Base-by-base conservation (phyloP, 352 stramenopile species). In the Phytophthora megakarya region DNA sequence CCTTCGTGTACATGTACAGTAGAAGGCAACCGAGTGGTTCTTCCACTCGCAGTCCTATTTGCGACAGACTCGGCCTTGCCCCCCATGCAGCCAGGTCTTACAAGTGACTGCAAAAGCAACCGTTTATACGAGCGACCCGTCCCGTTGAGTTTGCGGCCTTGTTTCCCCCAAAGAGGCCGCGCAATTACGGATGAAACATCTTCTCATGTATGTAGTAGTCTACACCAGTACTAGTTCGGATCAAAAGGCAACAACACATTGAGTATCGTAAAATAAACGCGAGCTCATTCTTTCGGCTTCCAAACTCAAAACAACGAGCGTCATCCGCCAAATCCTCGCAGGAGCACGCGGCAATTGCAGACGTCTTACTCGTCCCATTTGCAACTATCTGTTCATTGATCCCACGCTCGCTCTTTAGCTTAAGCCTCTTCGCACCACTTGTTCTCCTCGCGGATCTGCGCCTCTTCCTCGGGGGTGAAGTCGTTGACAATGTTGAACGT, bases 401-500 rank as follows among this genome's bases (percentile, higher is more conserved):
- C 16, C 22, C 11, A 48, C 19, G 26, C 25, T 40, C 38, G 18
- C 35, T 52, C 23, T 59, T 30, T 37, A 48, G 25, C 57, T 86
- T 98, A 99, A 46, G 96, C 92, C 70, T 99, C 97, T 84, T 99
- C 98, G 70, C 96, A 99, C 98, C 97, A 99, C 81, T 99, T 99
- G 90, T 99, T 99, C 78, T 99, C 97, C 78, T 99, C 97, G 28
- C 97, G 92, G 39, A 99, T 98, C 81, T 99, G 95, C 23, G 93
- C 97, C 81, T 99, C 98, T 70, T 99, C 97, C 73, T 99, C 97
- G 0, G 97, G 98, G 48, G 96, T 99, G 70, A 99, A 99, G 82
- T 99, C 98, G 82, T 99, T 99, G 33, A 97, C 92, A 75, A 99
- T 99, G 86, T 99, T 99, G 83, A 99, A 99, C 26, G 95, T 99